phyloP scores from a whole-genome alignment of 192 early-diverging fungal species.

The Spinellus fusiger region DNA sequence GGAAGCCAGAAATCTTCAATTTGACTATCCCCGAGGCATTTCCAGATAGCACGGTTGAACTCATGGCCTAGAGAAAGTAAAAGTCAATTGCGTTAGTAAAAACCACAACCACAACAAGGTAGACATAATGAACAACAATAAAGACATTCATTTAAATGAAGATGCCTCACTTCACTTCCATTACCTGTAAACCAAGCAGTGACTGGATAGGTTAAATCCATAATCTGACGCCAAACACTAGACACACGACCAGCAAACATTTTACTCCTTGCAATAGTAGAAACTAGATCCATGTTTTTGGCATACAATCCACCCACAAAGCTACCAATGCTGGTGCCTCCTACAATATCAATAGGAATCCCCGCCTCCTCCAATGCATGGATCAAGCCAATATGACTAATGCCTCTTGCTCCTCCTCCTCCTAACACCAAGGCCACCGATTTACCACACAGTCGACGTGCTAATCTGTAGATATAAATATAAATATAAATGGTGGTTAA shows the following conservation, averaged over 20 bases:
- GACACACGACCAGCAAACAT: conserved; percentile 76
- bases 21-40: conserved; percentile 84
- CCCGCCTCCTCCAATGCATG: conserved; percentile 95
- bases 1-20: conserved; percentile 99
- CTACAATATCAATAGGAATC: conserved; percentile 95
- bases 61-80: conserved; percentile 60
- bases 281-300: conserved; percentile 78
- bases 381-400: conserved; percentile 88
- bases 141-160: neutral
- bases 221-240: conserved; percentile 79
- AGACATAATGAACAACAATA: neutral
- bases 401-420: conserved; percentile 95
- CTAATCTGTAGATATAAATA: conserved; percentile 47
- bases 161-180: neutral
- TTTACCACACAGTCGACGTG: conserved; percentile 84
- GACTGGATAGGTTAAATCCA: conserved; percentile 94
- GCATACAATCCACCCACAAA: conserved; percentile 95
- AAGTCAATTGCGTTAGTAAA: neutral
- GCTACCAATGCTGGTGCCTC: conserved; percentile 96
- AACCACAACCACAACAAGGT: neutral
- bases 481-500: neutral
- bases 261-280: conserved; percentile 80
- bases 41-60: conserved; percentile 96
- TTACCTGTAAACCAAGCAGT: conserved; percentile 82
- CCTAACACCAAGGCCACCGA: conserved; percentile 92